phyloP scores from a whole-genome alignment of 208 protist species.

The Naegleria fowleri region DNA sequence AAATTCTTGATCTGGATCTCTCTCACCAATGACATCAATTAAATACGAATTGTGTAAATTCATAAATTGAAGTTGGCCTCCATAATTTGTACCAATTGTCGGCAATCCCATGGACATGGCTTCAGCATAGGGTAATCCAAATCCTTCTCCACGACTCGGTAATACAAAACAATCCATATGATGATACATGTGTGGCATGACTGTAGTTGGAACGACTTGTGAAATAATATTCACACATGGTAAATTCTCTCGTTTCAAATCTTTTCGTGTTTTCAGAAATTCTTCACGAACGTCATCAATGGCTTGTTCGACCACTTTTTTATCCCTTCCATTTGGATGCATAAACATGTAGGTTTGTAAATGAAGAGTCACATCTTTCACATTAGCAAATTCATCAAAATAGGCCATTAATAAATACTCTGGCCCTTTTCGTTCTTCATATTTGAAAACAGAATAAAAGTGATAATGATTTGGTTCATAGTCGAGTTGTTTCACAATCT shows the following conservation, averaged over 20 bases:
- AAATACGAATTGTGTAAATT: slow-evolving; percentile 27
- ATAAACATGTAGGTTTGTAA: slow-evolving; percentile 29
- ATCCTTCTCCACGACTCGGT: slow-evolving; percentile 69
- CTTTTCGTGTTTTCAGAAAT: not conserved
- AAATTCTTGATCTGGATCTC: not conserved
- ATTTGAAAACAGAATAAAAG: slow-evolving; percentile 63
- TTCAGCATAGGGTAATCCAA: slow-evolving; percentile 57
- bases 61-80: slow-evolving; percentile 52
- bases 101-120: slow-evolving; percentile 57
- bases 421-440: slow-evolving; percentile 59
- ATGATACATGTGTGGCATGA: slow-evolving; percentile 60
- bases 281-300: not conserved
- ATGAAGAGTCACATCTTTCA: slow-evolving; percentile 25
- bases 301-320: not conserved
- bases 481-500: slow-evolving; percentile 1
- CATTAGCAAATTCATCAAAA: slow-evolving; percentile 18
- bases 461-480: slow-evolving; percentile 36
- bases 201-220: slow-evolving; percentile 25
- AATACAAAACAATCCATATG: slow-evolving; percentile 70
- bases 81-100: slow-evolving; percentile 53
- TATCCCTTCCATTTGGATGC: not conserved
- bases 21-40: not conserved
- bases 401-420: slow-evolving; percentile 57
- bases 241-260: slow-evolving; percentile 31
- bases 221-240: slow-evolving; percentile 52